phyloP scores from a whole-genome alignment of 805 yeast genomes.

The Yamadazyma sp. region DNA sequence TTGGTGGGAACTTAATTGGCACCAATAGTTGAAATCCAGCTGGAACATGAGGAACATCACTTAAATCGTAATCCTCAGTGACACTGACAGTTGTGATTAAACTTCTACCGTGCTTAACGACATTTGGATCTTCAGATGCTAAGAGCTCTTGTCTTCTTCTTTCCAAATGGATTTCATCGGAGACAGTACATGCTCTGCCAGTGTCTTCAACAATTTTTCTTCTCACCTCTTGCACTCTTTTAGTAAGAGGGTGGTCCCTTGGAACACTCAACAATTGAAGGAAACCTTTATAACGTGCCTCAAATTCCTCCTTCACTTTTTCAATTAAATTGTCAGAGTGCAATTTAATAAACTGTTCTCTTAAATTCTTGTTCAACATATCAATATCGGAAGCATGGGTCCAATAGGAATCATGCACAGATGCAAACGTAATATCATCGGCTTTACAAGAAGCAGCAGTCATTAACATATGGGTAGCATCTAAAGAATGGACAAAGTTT shows the following conservation, averaged over 20 bases:
- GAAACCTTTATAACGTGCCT: constrained; percentile 71
- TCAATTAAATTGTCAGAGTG: constrained; percentile 74
- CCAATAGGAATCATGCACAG: constrained; percentile 98
- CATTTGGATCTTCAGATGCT: constrained; percentile 50
- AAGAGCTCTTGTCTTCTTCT: constrained; percentile 57
- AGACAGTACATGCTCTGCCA: constrained; percentile 58
- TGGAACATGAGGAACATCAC: constrained; percentile 12
- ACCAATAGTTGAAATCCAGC: constrained; percentile 49
- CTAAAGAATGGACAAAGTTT: constrained; percentile 89
- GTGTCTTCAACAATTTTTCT: constrained; percentile 46
- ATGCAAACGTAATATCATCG: constrained; percentile 70
- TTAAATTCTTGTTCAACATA: constrained; percentile 62
- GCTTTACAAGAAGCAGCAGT: constrained; percentile 79
- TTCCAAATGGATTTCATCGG: constrained; percentile 76
- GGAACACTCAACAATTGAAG: constrained; percentile 61
- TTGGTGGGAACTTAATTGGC: constrained; percentile 67
- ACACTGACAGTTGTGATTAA: constrained; percentile 74
- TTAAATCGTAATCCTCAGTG: constrained; percentile 32
- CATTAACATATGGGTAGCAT: constrained; percentile 94
- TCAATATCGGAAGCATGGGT: constrained; percentile 89
- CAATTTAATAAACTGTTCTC: constrained; percentile 76
- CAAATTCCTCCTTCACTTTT: constrained; percentile 74
- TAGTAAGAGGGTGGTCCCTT: constrained; percentile 50
- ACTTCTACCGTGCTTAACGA: constrained; percentile 47
- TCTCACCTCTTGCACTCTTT: constrained; percentile 50